Percentiles rank a stretch among this genome's conserved stretches.
Conservation (phyloP, 441 rosid species). For the Croton setiger region DNA sequence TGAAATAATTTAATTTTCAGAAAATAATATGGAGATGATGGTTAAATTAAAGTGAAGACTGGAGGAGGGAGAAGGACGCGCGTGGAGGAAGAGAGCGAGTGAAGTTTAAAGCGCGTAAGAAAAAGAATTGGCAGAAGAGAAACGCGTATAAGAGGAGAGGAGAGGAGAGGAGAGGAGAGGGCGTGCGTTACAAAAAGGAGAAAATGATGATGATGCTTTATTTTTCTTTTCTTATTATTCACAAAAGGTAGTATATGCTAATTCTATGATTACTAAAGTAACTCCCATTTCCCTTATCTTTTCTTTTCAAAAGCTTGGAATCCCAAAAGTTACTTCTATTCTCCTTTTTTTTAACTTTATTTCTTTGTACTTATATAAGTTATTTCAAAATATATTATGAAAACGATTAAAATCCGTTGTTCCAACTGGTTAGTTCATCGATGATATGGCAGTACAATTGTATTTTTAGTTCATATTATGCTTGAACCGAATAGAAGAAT, state of each 20-base stretch:
- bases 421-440: no score
- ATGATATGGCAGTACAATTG: no score
- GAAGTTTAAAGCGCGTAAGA: constrained; percentile 12
- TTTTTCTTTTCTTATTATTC: background rate
- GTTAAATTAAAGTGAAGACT: no score
- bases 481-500: no score
- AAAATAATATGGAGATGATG: no score
- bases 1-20: no score
- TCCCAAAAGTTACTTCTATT: constrained; percentile 19
- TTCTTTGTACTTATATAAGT: background rate
- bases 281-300: background rate
- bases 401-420: background rate
- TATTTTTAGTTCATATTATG: no score
- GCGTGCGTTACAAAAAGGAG: constrained; percentile 70
- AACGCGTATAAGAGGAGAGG: constrained; percentile 82
- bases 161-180: constrained; percentile 51
- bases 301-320: constrained; percentile 26
- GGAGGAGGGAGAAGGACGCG: constrained; percentile 2
- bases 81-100: background rate
- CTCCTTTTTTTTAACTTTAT: background rate
- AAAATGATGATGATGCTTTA: constrained; percentile 22
- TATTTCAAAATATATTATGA: background rate
- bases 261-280: background rate
- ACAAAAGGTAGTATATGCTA: no score
- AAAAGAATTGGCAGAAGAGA: constrained; percentile 8